These are phyloP conservation scores for Cornus suecica DNA, from an alignment of 148 eudicot species.

Conservation along the genomic window DNA sequence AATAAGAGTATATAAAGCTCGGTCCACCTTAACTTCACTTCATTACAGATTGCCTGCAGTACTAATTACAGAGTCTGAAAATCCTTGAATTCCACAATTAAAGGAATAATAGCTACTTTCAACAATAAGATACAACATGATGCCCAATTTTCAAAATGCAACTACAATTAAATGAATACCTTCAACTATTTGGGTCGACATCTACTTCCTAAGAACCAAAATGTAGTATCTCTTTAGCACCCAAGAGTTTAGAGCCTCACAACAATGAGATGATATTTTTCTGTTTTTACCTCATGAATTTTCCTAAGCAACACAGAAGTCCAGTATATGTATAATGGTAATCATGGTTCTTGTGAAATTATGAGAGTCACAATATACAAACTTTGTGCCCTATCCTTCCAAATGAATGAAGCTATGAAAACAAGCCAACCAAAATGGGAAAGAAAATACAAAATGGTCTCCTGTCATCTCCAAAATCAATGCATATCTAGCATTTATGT, in stretches of 20 bases:
- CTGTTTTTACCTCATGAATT: background rate
- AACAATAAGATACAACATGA: background rate
- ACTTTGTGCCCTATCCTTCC: background rate
- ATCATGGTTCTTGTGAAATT: constrained; percentile 14
- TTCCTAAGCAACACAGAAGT: background rate
- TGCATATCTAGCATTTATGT: background rate
- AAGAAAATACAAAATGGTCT: background rate
- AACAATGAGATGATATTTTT: background rate
- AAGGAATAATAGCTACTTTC: too few relatives aligned
- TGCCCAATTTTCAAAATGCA: too few relatives aligned
- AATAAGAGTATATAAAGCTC: too few relatives aligned
- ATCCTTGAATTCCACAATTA: background rate
- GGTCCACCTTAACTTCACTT: too few relatives aligned
- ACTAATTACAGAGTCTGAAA: background rate
- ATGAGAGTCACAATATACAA: constrained; percentile 11
- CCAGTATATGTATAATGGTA: constrained; percentile 1
- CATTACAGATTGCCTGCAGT: background rate
- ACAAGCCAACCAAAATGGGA: constrained; percentile 13
- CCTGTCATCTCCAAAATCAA: background rate
- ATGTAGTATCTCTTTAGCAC: background rate
- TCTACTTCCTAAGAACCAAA: background rate
- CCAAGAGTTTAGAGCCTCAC: background rate
- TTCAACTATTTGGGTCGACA: background rate
- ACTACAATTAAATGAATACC: background rate
- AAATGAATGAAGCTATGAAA: background rate